Percentiles rank a stretch among this genome's conserved stretches.
Conservation (phyloP, 768 basidiomycete species). For the Lentinula detonsa region DNA sequence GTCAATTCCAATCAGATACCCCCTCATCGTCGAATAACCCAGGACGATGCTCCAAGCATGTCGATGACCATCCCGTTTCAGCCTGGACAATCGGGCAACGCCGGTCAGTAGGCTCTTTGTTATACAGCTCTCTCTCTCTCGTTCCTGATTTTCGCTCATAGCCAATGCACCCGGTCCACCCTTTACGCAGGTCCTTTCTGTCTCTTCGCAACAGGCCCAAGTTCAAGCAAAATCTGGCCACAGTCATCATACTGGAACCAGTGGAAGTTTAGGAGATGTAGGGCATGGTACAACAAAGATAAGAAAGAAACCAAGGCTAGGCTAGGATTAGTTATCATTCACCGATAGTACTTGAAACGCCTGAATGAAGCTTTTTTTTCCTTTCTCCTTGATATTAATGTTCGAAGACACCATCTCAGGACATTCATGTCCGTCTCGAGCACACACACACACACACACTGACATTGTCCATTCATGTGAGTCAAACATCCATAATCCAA, state of each 20-base stretch:
- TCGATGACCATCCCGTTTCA: neutral
- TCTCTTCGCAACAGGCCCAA: neutral
- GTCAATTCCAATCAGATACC: slow-evolving; percentile 64
- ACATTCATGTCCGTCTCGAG: too few relatives aligned
- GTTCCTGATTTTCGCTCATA: neutral
- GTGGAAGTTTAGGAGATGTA: neutral
- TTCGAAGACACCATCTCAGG: too few relatives aligned
- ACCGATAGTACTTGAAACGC: neutral
- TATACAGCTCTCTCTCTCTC: neutral
- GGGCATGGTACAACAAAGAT: neutral
- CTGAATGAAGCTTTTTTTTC: too few relatives aligned
- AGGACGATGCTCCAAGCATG: slow-evolving; percentile 72
- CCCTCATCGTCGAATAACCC: slow-evolving; percentile 83
- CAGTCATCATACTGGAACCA: neutral
- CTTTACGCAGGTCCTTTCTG: neutral
- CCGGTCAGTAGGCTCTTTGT: neutral
- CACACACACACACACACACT: too few relatives aligned
- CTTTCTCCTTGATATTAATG: too few relatives aligned
- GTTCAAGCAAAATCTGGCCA: neutral
- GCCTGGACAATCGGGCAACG: neutral
- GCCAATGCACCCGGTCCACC: neutral
- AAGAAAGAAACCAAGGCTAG: neutral
- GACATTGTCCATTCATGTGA: neutral
- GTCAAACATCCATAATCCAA: too few relatives aligned
- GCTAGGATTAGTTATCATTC: neutral